Evolutionary conservation across 495 filamentous ascomycete genomes (phyloP), one percentile per base, ranked within the genome.

Genomic region (Neurospora intermedia): DNA sequence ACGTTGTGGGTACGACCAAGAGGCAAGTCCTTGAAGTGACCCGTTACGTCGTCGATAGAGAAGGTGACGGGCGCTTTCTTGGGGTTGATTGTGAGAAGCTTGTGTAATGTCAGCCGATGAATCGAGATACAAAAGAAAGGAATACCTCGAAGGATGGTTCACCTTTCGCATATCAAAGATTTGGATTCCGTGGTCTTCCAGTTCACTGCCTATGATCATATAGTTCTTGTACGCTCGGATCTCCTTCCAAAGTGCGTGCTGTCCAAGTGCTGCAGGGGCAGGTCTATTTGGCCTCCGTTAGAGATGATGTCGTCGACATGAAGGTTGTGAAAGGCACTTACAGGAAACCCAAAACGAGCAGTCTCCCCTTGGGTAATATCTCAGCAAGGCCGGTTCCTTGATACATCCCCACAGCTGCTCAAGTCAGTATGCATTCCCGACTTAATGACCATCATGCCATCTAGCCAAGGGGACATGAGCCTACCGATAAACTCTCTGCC

Each of bases 161-260:
- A 71, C 69, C 79, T 83, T 85, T 38, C 69, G 74, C 82, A 88
- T 84, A 76, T 88, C 86, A 74, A 88, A 88, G 73, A 88, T 80
- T 74, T 88, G 86, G 74, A 88, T 77, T 42, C 82, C 81, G 75
- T 88, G 86, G 75, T 80, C 79, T 23, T 70, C 69, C 43, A 87
- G 85, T 75, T 88, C 86, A 48, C 81, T 83, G 5, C 86, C 86
- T 48, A 88, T 87, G 73, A 84, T 76, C 18, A 85, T 82, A 76
- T 85, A 87, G 76, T 71, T 80, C 75, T 78, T 80, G 73, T 79
- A 78, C 39, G 75, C 75, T 74, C 80, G 79, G 73, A 82, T 81
- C 76, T 85, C 79, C 23, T 83, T 83, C 70, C 70, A 71, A 6
- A 71, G 70, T 20, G 70, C 70, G n/a, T 71, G n/a, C 1, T 39